Evolutionary conservation across 257 asterid species (phyloP).

Genomic region (Salvia miltiorrhiza): DNA sequence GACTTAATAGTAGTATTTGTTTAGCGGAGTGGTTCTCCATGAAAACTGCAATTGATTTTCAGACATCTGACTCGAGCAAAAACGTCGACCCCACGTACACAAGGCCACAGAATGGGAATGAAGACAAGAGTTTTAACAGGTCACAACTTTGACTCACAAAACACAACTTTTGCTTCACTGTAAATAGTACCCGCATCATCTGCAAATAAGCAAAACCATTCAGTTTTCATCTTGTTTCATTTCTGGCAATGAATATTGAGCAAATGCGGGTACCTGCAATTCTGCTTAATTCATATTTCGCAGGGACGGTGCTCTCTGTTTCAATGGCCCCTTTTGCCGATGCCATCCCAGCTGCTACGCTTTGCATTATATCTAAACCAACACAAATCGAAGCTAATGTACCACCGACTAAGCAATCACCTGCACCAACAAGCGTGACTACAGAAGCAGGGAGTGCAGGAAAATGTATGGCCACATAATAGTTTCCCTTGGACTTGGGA

Average conservation of each 20-base stretch:
- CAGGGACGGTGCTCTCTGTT: slow-evolving; percentile 67
- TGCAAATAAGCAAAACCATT: slow-evolving; percentile 33
- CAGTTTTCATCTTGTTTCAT: not conserved
- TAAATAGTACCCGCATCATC: slow-evolving; percentile 64
- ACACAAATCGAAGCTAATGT: slow-evolving; percentile 59
- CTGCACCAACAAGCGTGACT: slow-evolving; percentile 78
- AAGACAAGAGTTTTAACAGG: not conserved
- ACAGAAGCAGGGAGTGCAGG: slow-evolving; percentile 79
- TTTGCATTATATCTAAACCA: slow-evolving; percentile 85
- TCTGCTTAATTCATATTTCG: slow-evolving; percentile 37
- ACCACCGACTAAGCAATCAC: slow-evolving; percentile 97
- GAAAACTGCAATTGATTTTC: not conserved
- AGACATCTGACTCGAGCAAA: not conserved
- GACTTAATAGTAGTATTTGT: not conserved
- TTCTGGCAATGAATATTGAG: not conserved
- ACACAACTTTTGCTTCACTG: slow-evolving; percentile 44
- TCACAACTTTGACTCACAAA: slow-evolving; percentile 62
- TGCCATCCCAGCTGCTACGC: slow-evolving; percentile 89
- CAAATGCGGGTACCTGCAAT: slow-evolving; percentile 50
- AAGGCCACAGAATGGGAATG: not conserved
- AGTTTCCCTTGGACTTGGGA: slow-evolving; percentile 28
- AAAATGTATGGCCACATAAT: slow-evolving; percentile 53
- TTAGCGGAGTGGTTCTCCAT: slow-evolving; percentile 1
- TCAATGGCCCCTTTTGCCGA: slow-evolving; percentile 88
- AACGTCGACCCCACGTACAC: not conserved